Conservation (phyloP, 2,329 filamentous ascomycete genomes). For the Trichophyton rubrum region DNA sequence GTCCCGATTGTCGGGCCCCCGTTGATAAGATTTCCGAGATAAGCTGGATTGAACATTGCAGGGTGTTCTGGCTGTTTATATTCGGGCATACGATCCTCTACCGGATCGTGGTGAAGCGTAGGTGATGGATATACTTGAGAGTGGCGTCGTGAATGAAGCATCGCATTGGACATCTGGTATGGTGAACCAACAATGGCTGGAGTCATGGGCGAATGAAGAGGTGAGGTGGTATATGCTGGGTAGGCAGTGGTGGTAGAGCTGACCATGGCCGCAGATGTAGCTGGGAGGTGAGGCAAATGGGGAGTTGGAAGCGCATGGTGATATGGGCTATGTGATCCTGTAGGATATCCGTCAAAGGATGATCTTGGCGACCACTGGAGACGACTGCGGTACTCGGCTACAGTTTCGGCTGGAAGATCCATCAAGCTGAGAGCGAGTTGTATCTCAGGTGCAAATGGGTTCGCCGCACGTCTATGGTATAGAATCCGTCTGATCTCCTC, state of each 20-base stretch:
- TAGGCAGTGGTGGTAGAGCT: constrained; percentile 24
- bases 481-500: constrained; percentile 75
- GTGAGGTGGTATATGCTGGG: constrained; percentile 29
- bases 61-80: constrained; percentile 22
- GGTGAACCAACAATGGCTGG: constrained; percentile 28
- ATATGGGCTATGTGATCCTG: constrained; percentile 26
- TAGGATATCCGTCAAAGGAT: constrained; percentile 28
- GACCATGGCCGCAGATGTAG: constrained; percentile 19
- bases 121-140: constrained; percentile 28
- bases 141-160: constrained; percentile 24
- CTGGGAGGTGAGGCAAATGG: constrained; percentile 19
- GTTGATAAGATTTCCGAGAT: constrained; percentile 24
- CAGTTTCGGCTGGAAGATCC: constrained; percentile 59
- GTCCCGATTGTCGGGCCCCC: constrained; percentile 20
- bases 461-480: constrained; percentile 52
- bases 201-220: constrained; percentile 29
- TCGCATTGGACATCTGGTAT: constrained; percentile 22
- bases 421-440: constrained; percentile 55
- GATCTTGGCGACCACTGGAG: constrained; percentile 48
- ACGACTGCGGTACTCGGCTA: constrained; percentile 54
- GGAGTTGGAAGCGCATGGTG: constrained; percentile 22
- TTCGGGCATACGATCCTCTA: constrained; percentile 21
- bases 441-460: constrained; percentile 44
- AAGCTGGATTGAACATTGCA: constrained; percentile 28
- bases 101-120: constrained; percentile 24